phyloP scores from a whole-genome alignment of 129 eudicot genomes.

The Flaveria linearis region DNA sequence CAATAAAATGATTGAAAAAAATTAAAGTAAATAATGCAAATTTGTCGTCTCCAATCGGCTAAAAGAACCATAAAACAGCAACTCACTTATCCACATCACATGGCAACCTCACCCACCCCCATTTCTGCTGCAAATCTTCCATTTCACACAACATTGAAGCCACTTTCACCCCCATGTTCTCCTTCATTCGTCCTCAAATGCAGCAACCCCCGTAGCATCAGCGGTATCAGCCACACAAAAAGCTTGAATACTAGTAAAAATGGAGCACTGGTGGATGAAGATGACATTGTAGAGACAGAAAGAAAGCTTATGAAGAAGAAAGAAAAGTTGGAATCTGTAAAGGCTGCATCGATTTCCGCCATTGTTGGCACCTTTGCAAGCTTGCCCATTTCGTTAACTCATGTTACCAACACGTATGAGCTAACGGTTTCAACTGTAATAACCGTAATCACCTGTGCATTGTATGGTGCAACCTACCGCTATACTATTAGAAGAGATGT shows the following conservation, averaged over 20 bases:
- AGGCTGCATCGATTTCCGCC: conserved; percentile 75
- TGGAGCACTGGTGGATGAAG: conserved; percentile 38
- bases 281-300: conserved; percentile 8
- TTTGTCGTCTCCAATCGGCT: background rate
- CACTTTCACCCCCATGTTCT: conserved; percentile 20
- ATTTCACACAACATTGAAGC: conserved; percentile 19
- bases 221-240: background rate
- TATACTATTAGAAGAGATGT: conserved; percentile 82
- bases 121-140: conserved; percentile 35
- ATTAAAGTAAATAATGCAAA: background rate
- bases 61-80: conserved; percentile 20
- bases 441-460: conserved; percentile 66
- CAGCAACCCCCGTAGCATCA: conserved; percentile 25
- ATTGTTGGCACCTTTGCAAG: conserved; percentile 71
- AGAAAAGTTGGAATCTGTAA: conserved; percentile 80
- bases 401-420: conserved; percentile 36
- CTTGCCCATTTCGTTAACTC: conserved; percentile 61
- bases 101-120: conserved; percentile 42
- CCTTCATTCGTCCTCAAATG: conserved; percentile 24
- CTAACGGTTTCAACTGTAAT: conserved; percentile 60
- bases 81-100: conserved; percentile 35
- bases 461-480: conserved; percentile 86
- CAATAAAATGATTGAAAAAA: background rate
- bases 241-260: conserved; percentile 24
- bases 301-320: conserved; percentile 37